Conservation (phyloP, 441 rosid genomes). For the Erysimum pusillum region DNA sequence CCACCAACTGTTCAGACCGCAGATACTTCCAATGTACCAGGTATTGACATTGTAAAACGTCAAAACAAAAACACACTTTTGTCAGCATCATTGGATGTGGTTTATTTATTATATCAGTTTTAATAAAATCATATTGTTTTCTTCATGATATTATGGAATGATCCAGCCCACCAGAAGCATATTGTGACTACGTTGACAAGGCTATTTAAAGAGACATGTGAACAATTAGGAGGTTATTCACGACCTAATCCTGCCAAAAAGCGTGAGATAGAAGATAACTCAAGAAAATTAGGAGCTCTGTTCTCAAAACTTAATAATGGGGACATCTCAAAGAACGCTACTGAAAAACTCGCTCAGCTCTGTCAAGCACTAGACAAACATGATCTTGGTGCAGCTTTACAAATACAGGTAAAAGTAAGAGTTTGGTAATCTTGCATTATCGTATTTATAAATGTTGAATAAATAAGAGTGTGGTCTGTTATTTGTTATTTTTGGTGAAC, state of each 20-base stretch:
- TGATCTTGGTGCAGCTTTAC: constrained; percentile 82
- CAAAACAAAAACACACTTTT: too few relatives aligned
- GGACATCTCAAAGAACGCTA: constrained; percentile 92
- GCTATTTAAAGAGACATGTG: constrained; percentile 94
- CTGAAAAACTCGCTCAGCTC: constrained; percentile 87
- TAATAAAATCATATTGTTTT: too few relatives aligned
- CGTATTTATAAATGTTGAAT: not conserved
- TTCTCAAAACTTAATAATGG: constrained; percentile 92
- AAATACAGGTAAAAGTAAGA: constrained; percentile 96
- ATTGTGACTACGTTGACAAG: constrained; percentile 81
- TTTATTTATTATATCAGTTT: too few relatives aligned
- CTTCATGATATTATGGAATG: too few relatives aligned
- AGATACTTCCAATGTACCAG: constrained; percentile 90
- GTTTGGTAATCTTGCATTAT: not conserved
- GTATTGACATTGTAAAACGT: too few relatives aligned
- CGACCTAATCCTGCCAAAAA: constrained; percentile 88
- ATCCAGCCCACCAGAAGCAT: constrained; percentile 80
- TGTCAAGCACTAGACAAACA: constrained; percentile 91
- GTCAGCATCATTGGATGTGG: too few relatives aligned
- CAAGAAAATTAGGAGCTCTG: constrained; percentile 91
- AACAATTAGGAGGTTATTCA: constrained; percentile 89
- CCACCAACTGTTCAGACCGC: constrained; percentile 95
- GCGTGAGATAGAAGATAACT: constrained; percentile 98
- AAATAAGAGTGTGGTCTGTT: not conserved
- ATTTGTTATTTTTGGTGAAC: constrained; percentile 3